A percentile compares a stretch with the other conserved stretches of the same genome.
Evolutionary conservation across 2,329 filamentous ascomycete genomes (phyloP).

Genomic region (Aspergillus luchuensis): DNA sequence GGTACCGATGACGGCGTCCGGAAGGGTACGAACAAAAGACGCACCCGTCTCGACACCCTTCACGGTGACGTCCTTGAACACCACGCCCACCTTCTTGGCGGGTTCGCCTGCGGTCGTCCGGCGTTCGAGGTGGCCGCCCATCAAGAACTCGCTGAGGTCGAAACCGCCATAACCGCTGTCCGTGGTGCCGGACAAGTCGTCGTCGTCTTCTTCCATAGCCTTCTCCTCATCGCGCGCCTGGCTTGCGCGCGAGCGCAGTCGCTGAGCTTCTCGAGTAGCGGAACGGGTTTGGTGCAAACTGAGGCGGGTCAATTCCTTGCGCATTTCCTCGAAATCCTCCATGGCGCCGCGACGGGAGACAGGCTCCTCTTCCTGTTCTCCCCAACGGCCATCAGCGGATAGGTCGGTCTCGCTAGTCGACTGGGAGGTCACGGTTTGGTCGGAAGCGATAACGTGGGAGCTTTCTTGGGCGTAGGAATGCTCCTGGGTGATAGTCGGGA

Average conservation of each 20-base stretch:
- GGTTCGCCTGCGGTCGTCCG: conserved; percentile 64
- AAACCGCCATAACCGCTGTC: conserved; percentile 53
- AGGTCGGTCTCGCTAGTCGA: conserved; percentile 21
- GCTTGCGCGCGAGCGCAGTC: conserved; percentile 31
- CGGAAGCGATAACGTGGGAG: conserved; percentile 14
- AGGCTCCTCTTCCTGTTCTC: conserved; percentile 61
- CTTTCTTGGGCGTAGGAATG: not conserved
- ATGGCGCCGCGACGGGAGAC: conserved; percentile 57
- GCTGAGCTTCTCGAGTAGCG: conserved; percentile 29
- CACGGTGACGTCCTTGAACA: conserved; percentile 75
- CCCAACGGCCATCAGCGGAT: conserved; percentile 59
- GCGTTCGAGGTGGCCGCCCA: conserved; percentile 75
- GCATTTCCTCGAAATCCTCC: conserved; percentile 62
- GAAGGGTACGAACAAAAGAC: conserved; percentile 70
- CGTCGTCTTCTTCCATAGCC: conserved; percentile 46
- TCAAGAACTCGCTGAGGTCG: conserved; percentile 69
- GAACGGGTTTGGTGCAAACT: conserved; percentile 47
- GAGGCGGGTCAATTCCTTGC: conserved; percentile 56
- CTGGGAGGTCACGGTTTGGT: conserved; percentile 16
- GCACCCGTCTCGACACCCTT: conserved; percentile 68
- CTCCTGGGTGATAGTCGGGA: conserved; percentile 11
- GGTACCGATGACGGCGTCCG: conserved; percentile 72
- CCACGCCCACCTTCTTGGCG: conserved; percentile 74
- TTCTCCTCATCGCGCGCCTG: conserved; percentile 47
- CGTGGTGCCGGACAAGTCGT: conserved; percentile 11